Evolutionary conservation across 306 rosid species (phyloP).

Genomic region (Fagus sylvatica): DNA sequence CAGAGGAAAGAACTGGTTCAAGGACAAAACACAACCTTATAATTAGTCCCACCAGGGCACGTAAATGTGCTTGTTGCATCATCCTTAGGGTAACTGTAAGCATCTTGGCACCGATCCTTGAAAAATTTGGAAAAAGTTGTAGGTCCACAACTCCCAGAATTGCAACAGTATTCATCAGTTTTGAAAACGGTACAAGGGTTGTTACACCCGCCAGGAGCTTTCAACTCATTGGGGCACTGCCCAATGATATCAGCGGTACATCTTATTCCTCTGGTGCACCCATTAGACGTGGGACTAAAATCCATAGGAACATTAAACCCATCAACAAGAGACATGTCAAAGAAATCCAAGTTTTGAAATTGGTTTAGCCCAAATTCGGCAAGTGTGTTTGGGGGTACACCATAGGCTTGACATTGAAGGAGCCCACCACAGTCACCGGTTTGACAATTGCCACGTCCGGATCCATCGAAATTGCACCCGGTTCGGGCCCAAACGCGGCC

Average conservation of each 20-base stretch:
- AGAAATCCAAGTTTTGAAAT: slow-evolving; percentile 9
- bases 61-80: slow-evolving; percentile 2
- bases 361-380: slow-evolving; percentile 18
- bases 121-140: slow-evolving; percentile 13
- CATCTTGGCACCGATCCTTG: slow-evolving; percentile 6
- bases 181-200: slow-evolving; percentile 21
- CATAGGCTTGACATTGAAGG: slow-evolving; percentile 33
- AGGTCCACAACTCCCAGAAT: background rate
- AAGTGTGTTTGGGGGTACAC: slow-evolving; percentile 24
- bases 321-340: slow-evolving; percentile 24
- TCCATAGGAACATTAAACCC: slow-evolving; percentile 43
- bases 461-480: slow-evolving; percentile 50
- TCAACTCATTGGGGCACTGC: slow-evolving; percentile 8
- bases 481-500: slow-evolving; percentile 81
- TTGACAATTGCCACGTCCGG: slow-evolving; percentile 45
- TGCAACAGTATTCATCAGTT: slow-evolving; percentile 18
- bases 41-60: slow-evolving; percentile 20
- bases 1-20: background rate
- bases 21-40: slow-evolving; percentile 35
- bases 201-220: slow-evolving; percentile 10
- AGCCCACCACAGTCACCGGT: slow-evolving; percentile 62
- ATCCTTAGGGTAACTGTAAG: slow-evolving; percentile 20
- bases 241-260: slow-evolving; percentile 16
- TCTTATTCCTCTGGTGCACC: background rate
- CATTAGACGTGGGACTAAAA: slow-evolving; percentile 18